Evolutionary conservation across 1,139 yeast genomes (phyloP), one percentile per base, ranked within the genome.

Genomic region (Yamadazyma siamensis): DNA sequence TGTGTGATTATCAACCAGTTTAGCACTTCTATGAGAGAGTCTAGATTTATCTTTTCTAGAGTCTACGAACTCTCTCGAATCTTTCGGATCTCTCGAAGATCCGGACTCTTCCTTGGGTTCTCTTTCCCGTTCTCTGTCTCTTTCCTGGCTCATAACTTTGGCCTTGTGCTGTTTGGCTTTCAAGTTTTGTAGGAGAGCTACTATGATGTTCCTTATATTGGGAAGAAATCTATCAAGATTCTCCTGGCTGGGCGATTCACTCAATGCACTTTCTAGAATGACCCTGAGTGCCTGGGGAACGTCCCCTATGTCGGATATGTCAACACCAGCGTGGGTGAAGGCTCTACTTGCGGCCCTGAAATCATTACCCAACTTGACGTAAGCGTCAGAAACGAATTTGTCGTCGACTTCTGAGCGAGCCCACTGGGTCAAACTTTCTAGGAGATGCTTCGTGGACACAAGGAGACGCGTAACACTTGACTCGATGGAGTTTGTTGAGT

Each of bases 301-400:
- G 38, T 64, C 66, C 1, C 70, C 69, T 25, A 64, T 55, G 39
- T 64, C 71, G 4, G 65, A 52, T n/a, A 62, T 52, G 37, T 64
- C 70, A n/a, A 63, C 62, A 2, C 70, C 70, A 11, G 63, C 62
- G 34, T 45, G 46, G 5, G 56, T 49, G 37, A 64, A 62, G 4
- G 68, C 65, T 39, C 87, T 72, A 13, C 91, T 79, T 0, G 95
- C 88, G 3, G 86, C 77, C 45, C 94, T 80, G 62, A 88, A 94
- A 56, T 91, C 96, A 52, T 91, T 91, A 0, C 98, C 98, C 22
- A 94, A 69, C 43, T 79, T 82, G 10, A 94, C 98, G 53, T 88
- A 94, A 5, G 91, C 85, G 52, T 88, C 89, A 3, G 96, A 86
- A 3, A 94, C 96, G 43, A 77, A 87, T 36, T 77, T 77, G 34